Conservation (phyloP, 352 stramenopile genomes). For the Phytophthora citrophthora region DNA sequence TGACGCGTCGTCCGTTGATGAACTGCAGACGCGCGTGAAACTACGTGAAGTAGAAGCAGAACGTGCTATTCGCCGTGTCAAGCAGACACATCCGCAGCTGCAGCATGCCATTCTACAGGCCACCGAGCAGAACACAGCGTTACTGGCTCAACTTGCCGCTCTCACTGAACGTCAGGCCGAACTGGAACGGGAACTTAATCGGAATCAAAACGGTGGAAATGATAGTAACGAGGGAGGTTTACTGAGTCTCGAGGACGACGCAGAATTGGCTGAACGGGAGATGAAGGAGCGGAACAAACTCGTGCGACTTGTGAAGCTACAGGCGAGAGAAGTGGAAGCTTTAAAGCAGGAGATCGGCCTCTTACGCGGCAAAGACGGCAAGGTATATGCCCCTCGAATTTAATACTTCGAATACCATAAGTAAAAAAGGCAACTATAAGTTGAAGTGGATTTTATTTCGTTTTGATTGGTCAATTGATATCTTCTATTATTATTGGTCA, state of each 20-base stretch:
- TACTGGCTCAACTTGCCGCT: constrained; percentile 79
- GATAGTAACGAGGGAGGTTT: constrained; percentile 49
- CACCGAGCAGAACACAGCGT: constrained; percentile 86
- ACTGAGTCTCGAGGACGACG: constrained; percentile 48
- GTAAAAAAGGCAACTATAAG: constrained; percentile 5
- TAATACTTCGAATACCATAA: constrained; percentile 35
- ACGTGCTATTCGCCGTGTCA: constrained; percentile 45
- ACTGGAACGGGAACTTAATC: constrained; percentile 91
- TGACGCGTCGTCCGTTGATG: constrained; percentile 68
- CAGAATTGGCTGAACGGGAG: constrained; percentile 62
- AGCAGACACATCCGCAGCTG: constrained; percentile 65
- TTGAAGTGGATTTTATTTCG: too few species aligned
- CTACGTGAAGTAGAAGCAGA: constrained; percentile 80
- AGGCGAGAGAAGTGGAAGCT: constrained; percentile 91
- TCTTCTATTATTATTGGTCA: too few species aligned
- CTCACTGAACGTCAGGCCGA: constrained; percentile 79
- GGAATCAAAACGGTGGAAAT: constrained; percentile 29
- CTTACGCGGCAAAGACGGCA: constrained; percentile 84
- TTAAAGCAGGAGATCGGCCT: constrained; percentile 91
- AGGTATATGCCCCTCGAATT: constrained; percentile 60
- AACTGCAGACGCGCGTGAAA: constrained; percentile 77
- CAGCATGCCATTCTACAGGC: constrained; percentile 79
- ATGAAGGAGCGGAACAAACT: constrained; percentile 91
- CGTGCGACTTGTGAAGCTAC: constrained; percentile 90
- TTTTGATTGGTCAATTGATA: too few species aligned